These are phyloP conservation scores for Plantago ovata DNA, from an alignment of 257 asterid species.

Conservation along the genomic window DNA sequence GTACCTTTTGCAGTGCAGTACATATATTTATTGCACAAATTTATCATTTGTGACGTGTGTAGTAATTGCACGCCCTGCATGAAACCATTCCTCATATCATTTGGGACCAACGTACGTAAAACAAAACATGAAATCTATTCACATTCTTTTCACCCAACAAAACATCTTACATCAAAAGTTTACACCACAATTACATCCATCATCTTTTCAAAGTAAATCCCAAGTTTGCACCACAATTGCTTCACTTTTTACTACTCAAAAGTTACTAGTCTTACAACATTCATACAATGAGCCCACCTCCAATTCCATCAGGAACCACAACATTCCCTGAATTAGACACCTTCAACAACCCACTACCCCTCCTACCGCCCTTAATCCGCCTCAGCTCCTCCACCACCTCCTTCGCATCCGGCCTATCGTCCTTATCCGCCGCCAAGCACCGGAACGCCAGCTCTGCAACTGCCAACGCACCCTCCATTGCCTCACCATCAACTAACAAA, in stretches of 20 bases:
- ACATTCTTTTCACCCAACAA: conserved; percentile 17
- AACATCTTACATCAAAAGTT: conserved; percentile 16
- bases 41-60: too few relatives aligned
- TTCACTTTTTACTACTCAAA: background rate
- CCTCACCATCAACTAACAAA: conserved; percentile 58
- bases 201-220: too few relatives aligned
- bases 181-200: conserved; percentile 19
- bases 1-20: too few relatives aligned
- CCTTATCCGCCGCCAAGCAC: conserved; percentile 80
- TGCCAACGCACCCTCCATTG: conserved; percentile 59
- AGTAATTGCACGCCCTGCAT: background rate
- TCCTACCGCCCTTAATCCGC: conserved; percentile 54
- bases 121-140: background rate
- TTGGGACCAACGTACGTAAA: background rate
- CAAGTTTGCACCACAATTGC: conserved; percentile 16
- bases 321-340: conserved; percentile 54
- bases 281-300: conserved; percentile 32
- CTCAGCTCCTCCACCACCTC: conserved; percentile 75
- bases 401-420: conserved; percentile 80
- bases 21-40: too few relatives aligned
- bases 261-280: conserved; percentile 1
- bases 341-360: conserved; percentile 40
- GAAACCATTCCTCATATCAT: background rate
- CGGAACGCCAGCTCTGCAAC: conserved; percentile 88
- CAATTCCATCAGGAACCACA: conserved; percentile 64